Evolutionary conservation across 1,284 basidiomycete species (phyloP), one percentile per base, ranked within the genome.

Genomic region (Dichomitus squalens): DNA sequence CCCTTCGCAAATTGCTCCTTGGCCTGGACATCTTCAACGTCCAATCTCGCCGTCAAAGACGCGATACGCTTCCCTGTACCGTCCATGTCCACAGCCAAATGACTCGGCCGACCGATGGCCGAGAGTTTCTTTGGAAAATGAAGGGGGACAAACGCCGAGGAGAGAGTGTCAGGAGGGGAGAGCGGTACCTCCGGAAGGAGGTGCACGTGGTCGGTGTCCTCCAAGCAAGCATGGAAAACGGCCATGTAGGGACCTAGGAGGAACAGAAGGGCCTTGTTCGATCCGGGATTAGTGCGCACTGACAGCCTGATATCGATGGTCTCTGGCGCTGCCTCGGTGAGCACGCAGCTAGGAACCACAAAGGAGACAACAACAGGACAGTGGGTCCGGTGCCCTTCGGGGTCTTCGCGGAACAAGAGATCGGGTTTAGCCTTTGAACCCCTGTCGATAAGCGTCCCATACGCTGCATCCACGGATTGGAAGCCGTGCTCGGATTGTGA

Each of bases 341-440:
- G n/a, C n/a, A n/a, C n/a, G n/a, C n/a, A n/a, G n/a, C 64, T 12
- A 78, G 60, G 7, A 71, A 38, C 41, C 55, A 57, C 1, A 71
- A 58, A 1, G 75, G 68, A 23, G 73, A 56, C 8, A 57, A 62
- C 56, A 78, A 79, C 3, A 73, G 74, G 14, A 69, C 70, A 9
- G 77, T 64, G n/a, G 77, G 62, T 6, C 74, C 64, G 2, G 71
- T 66, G 65, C 7, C 74, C 73, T 7, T 66, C 51, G 0, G 60
- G 57, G 60, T 77, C 77, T 41, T 75, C 74, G 20, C 73, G 64
- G 58, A 78, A 71, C 0, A 63, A 4, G 3, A 73, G 63, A n/a
- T 57, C 44, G 0, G 69, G 70, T 9, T 58, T 48, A 4, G 34
- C 46, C 40, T 58, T 58, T 12, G 70, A 67, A 3, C 73, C 75